Evolutionary conservation across 331 rosid species (phyloP).

Genomic region (Prunus yedoensis): DNA sequence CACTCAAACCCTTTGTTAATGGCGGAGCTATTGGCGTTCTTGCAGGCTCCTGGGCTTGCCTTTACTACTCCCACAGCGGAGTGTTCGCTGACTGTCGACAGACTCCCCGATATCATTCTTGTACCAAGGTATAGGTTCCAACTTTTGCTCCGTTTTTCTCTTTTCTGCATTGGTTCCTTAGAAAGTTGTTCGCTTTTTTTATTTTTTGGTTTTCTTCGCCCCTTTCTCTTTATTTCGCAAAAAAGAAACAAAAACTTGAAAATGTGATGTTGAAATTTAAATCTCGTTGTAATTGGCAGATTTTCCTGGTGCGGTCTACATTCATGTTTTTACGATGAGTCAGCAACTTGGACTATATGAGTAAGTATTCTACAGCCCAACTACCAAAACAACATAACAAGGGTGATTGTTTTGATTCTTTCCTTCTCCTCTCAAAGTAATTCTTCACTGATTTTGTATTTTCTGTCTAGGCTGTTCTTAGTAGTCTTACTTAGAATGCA

Average conservation of each 20-base stretch:
- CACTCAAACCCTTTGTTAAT: background rate
- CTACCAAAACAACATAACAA: background rate
- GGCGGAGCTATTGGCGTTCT: conserved; percentile 1
- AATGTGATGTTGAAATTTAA: background rate
- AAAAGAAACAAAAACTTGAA: too few relatives aligned
- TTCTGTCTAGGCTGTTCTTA: background rate
- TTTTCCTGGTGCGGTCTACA: background rate
- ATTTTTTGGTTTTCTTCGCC: background rate
- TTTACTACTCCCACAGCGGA: background rate
- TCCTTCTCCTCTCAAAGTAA: background rate
- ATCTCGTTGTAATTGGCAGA: background rate
- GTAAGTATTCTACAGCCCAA: background rate
- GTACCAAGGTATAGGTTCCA: background rate
- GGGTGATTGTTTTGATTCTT: too few relatives aligned
- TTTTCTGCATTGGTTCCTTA: background rate
- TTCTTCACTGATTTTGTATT: background rate
- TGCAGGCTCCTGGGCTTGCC: background rate
- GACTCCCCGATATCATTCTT: background rate
- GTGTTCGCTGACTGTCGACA: background rate
- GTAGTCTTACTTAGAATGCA: background rate
- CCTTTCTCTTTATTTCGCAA: background rate
- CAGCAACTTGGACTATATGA: conserved; percentile 7
- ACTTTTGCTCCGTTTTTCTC: background rate
- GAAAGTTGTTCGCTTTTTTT: background rate
- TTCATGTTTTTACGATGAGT: background rate